Base-by-base conservation (phyloP, 2,329 filamentous ascomycete species). In the Ophiostoma quercus region DNA sequence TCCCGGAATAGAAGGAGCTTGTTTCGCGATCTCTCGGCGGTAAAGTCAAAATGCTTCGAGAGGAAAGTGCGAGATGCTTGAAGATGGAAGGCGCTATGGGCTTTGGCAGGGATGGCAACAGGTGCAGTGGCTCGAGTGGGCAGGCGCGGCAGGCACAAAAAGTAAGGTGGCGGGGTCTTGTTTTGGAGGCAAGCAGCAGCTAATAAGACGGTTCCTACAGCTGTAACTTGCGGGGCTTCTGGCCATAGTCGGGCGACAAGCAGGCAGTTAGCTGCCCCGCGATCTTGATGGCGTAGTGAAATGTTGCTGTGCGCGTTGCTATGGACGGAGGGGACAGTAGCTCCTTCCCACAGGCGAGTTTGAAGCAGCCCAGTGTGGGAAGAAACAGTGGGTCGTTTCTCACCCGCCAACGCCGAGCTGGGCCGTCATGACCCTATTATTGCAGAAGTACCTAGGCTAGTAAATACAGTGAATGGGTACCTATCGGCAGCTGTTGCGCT, bases 111-210 rank as follows among this genome's bases (percentile, higher is more conserved):
- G 43, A 47, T 47, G 43, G 19, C 1, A 63, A 67, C 22, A 41
- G 54, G 19, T 54, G 19, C 47, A n/a, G 47, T 54, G 2, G 67
- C 41, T 14, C 34, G 41, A 43, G 41, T 43, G 41, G 47, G 65
- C 51, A 71, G 66, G 66, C n/a, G 62, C 54, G 69, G 60, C n/a
- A 62, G 34, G 60, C 29, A 47, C 60, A 67, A 68, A 72, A 71
- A 71, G 67, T 68, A 67, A 69, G 72, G 69, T 72, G 71, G 71
- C 70, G 69, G 72, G 71, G 71, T 73, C 47, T 51, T 62, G 57
- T 62, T 62, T 60, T 57, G 51, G 51, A 57, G 51, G 37, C 43
- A 12, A 67, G 51, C 12, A 57, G 51, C n/a, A 22, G 51, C 43
- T 47, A 47, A 19, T 47, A 43, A 54, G 29, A 16, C 54, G 29